A percentile compares a stretch with the other conserved stretches of the same genome.
These are phyloP conservation scores for Azolla pinnata DNA, from an alignment of 75 land plant genomes.

Conservation along the genomic window DNA sequence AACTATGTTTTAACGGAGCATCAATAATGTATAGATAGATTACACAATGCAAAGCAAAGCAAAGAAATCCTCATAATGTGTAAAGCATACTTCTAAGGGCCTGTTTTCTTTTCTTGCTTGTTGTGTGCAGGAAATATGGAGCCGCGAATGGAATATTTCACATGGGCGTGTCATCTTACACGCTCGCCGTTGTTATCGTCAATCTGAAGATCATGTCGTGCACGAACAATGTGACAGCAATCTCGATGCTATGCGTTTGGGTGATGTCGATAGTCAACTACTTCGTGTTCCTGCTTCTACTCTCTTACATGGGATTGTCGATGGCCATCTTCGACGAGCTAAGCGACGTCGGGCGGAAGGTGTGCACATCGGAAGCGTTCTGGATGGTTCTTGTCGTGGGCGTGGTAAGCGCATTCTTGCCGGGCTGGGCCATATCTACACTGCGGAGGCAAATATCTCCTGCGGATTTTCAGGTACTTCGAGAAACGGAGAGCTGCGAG, in stretches of 20 bases:
- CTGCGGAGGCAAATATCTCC: conserved; percentile 14
- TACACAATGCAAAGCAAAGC: too few relatives aligned
- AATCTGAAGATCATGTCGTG: conserved; percentile 16
- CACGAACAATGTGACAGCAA: conserved; percentile 4
- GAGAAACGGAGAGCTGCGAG: conserved; percentile 30
- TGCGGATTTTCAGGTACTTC: conserved; percentile 14
- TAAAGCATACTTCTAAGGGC: neutral
- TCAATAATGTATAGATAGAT: too few relatives aligned
- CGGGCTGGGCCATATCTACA: conserved; percentile 7
- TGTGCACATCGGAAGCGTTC: conserved; percentile 4
- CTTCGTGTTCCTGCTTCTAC: conserved; percentile 2
- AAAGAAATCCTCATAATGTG: too few relatives aligned
- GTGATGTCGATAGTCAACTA: conserved; percentile 3
- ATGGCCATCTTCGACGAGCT: conserved; percentile 12
- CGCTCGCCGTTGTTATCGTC: conserved; percentile 22
- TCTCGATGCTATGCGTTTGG: conserved; percentile 4
- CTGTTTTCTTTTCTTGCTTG: neutral
- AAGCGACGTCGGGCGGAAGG: conserved; percentile 1
- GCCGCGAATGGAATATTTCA: conserved; percentile 13
- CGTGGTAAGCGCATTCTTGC: conserved; percentile 15
- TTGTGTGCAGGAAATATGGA: conserved; percentile 17
- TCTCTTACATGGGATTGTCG: conserved; percentile 2
- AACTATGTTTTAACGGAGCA: too few relatives aligned
- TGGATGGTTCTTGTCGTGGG: conserved; percentile 20
- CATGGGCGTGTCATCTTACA: conserved; percentile 17